Base-by-base conservation (phyloP, 371 early-diverging fungal species). In the Rhizopus sp. region DNA sequence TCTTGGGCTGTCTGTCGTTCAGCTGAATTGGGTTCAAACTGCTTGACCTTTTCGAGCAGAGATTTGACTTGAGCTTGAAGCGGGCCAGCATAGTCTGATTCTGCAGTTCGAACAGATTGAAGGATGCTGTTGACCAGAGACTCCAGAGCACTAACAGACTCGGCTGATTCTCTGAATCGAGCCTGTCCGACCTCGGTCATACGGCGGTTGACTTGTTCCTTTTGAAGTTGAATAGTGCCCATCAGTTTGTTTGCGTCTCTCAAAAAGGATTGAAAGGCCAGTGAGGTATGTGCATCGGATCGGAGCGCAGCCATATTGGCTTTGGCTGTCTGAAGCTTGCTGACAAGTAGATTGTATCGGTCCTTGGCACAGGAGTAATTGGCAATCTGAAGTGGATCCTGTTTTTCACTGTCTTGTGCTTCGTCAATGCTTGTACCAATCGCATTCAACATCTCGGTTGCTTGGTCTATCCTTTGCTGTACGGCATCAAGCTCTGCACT, bases 301-400 rank as follows among this genome's bases (percentile, higher is more conserved):
- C 49, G 58, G 16, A 75, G 54, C 3, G 60, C 66, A 16, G 63
- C 51, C 13, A 75, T n/a, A 29, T 59, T 67, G 0, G 55, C 51
- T 1, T 51, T 38, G 1, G 69, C 59, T 5, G 61, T 41, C 6
- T 62, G 57, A 0, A 66, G 63, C 29, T 69, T 58, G 30, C 54
- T 64, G 9, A 55, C 48, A 8, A 77, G 48, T 4, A 52, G 13
- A 0, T 47, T 31, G 50, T 70, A 68, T 38, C 78, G 56, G 37
- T 77, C 78, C 0, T 70, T 62, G 13, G 74, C 74, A 58, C 78
- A 74, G 0, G 78, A 66, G 30, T 77, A 73, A 34, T 77, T 77
- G 34, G 78, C 78, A 0, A 67, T 77, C 30, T 77, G 69, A 8
- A 77, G 45, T 6, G 77, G 69, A 50, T 77, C 77, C 16, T 71